Percentiles rank a stretch among this genome's conserved stretches.
Conservation (phyloP, 257 asterid species). For the Salvia splendens region DNA sequence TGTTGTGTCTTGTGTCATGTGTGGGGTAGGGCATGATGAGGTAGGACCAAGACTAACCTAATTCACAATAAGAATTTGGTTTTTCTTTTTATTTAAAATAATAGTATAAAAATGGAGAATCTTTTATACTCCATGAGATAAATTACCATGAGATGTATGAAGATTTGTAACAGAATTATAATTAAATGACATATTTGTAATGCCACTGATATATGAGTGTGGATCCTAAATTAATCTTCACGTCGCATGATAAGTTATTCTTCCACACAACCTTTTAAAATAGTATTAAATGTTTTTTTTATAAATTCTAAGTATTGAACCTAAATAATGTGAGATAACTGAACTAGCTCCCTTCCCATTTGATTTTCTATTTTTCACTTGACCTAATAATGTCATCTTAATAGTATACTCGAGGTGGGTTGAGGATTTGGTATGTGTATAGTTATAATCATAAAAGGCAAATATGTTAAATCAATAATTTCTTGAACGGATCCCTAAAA, state of each 20-base stretch:
- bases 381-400: background rate
- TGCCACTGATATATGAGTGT: no score
- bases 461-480: constrained; percentile 30
- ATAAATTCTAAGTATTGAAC: background rate
- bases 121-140: no score
- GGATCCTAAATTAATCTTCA: no score
- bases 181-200: no score
- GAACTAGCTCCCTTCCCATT: background rate
- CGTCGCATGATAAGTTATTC: no score
- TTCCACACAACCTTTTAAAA: no score
- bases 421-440: background rate
- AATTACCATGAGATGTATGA: no score
- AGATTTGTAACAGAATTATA: no score
- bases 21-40: background rate
- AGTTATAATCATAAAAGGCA: constrained; percentile 22
- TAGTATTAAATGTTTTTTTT: background rate
- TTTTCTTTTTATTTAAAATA: no score
- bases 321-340: background rate
- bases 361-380: background rate
- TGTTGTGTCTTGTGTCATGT: background rate
- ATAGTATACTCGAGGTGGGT: background rate
- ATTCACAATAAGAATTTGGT: background rate
- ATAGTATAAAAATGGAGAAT: no score
- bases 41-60: background rate
- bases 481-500: constrained; percentile 50